phyloP scores from a whole-genome alignment of 116 monocot genomes.

The Trichopus zeylanicus region DNA sequence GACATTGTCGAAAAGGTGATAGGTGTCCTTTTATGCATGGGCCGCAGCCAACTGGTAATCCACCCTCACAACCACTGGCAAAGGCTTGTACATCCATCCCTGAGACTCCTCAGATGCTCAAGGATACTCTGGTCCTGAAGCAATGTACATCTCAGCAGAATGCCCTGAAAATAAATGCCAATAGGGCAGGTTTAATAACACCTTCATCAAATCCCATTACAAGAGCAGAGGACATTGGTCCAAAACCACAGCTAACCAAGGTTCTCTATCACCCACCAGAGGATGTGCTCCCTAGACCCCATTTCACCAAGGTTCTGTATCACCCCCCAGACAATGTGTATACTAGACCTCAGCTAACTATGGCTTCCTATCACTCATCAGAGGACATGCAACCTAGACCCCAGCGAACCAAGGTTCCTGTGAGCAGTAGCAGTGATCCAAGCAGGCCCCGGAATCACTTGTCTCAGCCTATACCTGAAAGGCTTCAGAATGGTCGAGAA shows the following conservation, averaged over 20 bases:
- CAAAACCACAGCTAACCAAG: no score
- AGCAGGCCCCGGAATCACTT: background rate
- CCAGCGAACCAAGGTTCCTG: background rate
- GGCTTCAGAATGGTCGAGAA: background rate
- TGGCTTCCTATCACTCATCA: background rate
- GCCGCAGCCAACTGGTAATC: conserved; percentile 12
- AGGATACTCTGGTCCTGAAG: conserved; percentile 18
- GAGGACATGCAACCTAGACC: background rate
- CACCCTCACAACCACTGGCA: conserved; percentile 17
- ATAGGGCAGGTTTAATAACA: background rate
- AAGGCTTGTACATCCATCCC: conserved; percentile 19
- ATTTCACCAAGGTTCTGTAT: background rate
- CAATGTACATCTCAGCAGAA: conserved; percentile 17
- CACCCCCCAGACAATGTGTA: background rate
- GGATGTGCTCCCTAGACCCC: background rate
- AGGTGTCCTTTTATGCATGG: conserved; percentile 62
- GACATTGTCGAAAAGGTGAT: conserved; percentile 52
- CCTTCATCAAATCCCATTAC: background rate
- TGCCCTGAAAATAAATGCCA: background rate
- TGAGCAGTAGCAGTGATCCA: background rate
- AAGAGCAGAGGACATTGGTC: background rate
- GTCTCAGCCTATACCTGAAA: background rate
- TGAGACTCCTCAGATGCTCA: conserved; percentile 10
- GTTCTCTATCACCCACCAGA: background rate
- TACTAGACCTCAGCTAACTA: background rate